Evolutionary conservation across 495 filamentous ascomycete genomes (phyloP).

Genomic region (Pseudevernia furfuracea): DNA sequence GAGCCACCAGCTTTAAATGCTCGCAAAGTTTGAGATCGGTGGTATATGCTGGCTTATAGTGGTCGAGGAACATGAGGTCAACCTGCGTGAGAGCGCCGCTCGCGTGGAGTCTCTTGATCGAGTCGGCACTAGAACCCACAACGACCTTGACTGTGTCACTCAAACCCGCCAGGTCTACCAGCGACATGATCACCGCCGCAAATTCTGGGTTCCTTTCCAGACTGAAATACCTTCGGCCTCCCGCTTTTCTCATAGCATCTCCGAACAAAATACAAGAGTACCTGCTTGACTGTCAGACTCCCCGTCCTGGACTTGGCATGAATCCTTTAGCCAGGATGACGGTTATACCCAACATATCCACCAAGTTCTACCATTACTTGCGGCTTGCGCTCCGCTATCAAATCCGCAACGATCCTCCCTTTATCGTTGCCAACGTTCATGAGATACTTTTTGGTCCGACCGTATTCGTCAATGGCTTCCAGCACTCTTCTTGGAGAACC

Average conservation of each 20-base stretch:
- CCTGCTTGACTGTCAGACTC: background rate
- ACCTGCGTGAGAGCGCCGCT: conserved; percentile 44
- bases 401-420: conserved; percentile 54
- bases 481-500: conserved; percentile 58
- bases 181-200: conserved; percentile 49
- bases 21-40: conserved; percentile 63
- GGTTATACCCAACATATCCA: conserved; percentile 67
- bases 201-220: conserved; percentile 61
- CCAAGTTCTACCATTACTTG: conserved; percentile 69
- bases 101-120: conserved; percentile 43
- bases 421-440: conserved; percentile 76
- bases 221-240: conserved; percentile 50
- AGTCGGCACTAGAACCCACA: conserved; percentile 52
- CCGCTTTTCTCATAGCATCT: conserved; percentile 45
- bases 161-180: conserved; percentile 60
- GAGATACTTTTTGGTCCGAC: conserved; percentile 53
- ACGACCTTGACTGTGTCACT: conserved; percentile 57
- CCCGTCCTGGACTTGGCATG: background rate
- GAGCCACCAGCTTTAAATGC: conserved; percentile 47
- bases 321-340: background rate
- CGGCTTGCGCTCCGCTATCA: conserved; percentile 60
- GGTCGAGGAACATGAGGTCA: conserved; percentile 64
- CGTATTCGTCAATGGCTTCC: conserved; percentile 64
- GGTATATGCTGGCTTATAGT: conserved; percentile 57
- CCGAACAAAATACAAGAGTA: conserved; percentile 64